Evolutionary conservation across 1,284 basidiomycete species (phyloP).

Genomic region (Veloboletus limbatus): DNA sequence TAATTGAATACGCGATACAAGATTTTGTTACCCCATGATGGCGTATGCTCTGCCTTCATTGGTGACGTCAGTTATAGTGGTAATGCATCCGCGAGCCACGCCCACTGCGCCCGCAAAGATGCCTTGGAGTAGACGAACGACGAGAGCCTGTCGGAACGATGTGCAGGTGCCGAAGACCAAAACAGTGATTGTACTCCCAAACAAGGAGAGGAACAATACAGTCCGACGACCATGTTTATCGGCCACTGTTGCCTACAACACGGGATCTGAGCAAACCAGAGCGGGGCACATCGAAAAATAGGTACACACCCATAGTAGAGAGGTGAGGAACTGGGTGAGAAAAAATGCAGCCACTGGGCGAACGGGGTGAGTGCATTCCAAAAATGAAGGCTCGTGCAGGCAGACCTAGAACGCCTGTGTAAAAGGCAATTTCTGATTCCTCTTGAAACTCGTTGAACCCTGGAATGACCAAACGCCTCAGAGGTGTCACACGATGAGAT

Average conservation of each 20-base stretch:
- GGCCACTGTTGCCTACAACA: slow-evolving; percentile 82
- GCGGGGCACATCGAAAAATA: background rate
- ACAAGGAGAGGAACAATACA: slow-evolving; percentile 82
- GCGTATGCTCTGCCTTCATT: slow-evolving; percentile 95
- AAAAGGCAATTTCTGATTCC: slow-evolving; percentile 79
- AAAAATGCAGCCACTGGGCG: slow-evolving; percentile 73
- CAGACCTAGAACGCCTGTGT: slow-evolving; percentile 78
- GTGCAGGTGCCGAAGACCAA: slow-evolving; percentile 85
- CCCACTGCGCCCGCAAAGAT: slow-evolving; percentile 95
- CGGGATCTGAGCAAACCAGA: slow-evolving; percentile 4
- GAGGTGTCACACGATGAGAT: slow-evolving; percentile 8
- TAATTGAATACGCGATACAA: background rate
- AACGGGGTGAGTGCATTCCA: slow-evolving; percentile 11
- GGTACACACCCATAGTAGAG: slow-evolving; percentile 73
- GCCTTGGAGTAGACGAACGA: slow-evolving; percentile 88
- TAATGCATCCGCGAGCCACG: slow-evolving; percentile 86
- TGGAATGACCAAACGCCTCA: slow-evolving; percentile 8
- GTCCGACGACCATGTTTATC: slow-evolving; percentile 86
- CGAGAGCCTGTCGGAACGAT: slow-evolving; percentile 79
- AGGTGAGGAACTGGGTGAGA: slow-evolving; percentile 88
- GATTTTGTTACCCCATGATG: slow-evolving; percentile 68
- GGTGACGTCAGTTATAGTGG: slow-evolving; percentile 84
- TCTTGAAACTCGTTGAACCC: slow-evolving; percentile 34
- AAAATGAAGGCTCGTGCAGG: slow-evolving; percentile 10
- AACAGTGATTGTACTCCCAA: slow-evolving; percentile 80